Percentiles rank a stretch among this genome's conserved stretches.
Evolutionary conservation across 768 basidiomycete species (phyloP).

Genomic region (Gelatoporia subvermispora): DNA sequence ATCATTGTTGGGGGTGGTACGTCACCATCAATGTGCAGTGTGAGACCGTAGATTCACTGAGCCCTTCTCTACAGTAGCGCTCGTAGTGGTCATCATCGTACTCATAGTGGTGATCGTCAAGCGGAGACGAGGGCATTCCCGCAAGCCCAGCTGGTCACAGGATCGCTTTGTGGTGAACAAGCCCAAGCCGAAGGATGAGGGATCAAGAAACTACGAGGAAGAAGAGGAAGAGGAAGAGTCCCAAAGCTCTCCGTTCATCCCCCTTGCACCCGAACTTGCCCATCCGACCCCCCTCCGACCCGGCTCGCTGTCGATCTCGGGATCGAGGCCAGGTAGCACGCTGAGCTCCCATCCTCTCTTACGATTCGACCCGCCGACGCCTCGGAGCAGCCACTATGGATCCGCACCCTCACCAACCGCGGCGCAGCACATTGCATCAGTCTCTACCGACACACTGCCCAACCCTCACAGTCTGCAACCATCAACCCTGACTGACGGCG

Average conservation of each 20-base stretch:
- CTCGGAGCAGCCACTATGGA: background rate
- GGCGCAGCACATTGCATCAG: background rate
- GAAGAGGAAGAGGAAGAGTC: background rate
- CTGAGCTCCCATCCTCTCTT: slow-evolving; percentile 1
- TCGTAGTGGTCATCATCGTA: slow-evolving; percentile 6
- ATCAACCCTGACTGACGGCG: background rate
- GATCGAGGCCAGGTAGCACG: slow-evolving; percentile 1
- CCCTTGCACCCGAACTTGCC: too few species aligned
- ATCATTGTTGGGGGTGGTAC: slow-evolving; percentile 23
- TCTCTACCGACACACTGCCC: background rate
- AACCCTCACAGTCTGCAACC: slow-evolving; percentile 2
- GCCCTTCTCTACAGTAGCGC: background rate
- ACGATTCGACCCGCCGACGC: background rate
- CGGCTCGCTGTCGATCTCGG: background rate
- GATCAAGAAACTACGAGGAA: background rate
- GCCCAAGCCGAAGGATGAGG: background rate
- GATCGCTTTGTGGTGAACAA: background rate
- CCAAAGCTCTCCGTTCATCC: too few species aligned
- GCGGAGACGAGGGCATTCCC: background rate
- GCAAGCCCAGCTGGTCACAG: background rate
- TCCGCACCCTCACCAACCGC: background rate
- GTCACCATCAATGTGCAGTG: background rate
- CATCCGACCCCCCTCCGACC: slow-evolving; percentile 1
- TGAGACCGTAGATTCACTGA: background rate
- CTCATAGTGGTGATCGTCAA: too few species aligned